Percentiles rank a stretch among this genome's conserved stretches.
Conservation (phyloP, 306 rosid genomes). For the Acmispon strigosus region DNA sequence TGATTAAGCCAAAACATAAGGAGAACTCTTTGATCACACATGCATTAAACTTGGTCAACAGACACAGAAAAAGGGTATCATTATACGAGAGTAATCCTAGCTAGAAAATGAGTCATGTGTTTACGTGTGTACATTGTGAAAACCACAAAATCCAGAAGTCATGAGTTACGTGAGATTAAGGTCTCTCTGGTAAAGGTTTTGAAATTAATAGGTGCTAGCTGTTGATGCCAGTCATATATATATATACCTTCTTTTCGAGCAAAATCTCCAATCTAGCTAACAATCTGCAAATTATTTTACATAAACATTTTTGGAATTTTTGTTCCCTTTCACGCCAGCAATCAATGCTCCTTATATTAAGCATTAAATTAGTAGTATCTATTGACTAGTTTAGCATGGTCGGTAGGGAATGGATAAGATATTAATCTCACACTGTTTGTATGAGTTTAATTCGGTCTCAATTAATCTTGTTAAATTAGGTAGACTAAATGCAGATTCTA, state of each 20-base stretch:
- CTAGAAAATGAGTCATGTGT: too few relatives aligned
- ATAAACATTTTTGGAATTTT: neutral
- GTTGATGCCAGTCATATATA: conserved; percentile 16
- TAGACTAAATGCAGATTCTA: neutral
- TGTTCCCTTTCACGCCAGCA: conserved; percentile 4
- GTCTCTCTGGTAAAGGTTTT: neutral
- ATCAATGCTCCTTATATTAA: conserved; percentile 2
- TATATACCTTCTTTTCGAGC: conserved; percentile 6
- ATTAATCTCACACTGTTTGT: conserved; percentile 15
- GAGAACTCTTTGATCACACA: too few relatives aligned
- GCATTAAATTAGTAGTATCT: neutral
- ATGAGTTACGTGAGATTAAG: conserved; percentile 20
- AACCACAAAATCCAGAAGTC: neutral
- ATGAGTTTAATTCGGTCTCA: neutral
- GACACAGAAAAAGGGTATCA: too few relatives aligned
- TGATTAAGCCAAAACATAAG: too few relatives aligned
- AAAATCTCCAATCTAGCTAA: neutral
- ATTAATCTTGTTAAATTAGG: neutral
- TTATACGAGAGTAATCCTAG: too few relatives aligned
- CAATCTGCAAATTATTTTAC: neutral
- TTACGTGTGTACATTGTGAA: neutral
- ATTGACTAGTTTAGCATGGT: conserved; percentile 13
- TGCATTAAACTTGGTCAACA: too few relatives aligned
- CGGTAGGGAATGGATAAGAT: conserved; percentile 28
- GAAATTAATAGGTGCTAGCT: neutral